phyloP scores from a whole-genome alignment of 352 stramenopile species.

The Phytopythium montanum region DNA sequence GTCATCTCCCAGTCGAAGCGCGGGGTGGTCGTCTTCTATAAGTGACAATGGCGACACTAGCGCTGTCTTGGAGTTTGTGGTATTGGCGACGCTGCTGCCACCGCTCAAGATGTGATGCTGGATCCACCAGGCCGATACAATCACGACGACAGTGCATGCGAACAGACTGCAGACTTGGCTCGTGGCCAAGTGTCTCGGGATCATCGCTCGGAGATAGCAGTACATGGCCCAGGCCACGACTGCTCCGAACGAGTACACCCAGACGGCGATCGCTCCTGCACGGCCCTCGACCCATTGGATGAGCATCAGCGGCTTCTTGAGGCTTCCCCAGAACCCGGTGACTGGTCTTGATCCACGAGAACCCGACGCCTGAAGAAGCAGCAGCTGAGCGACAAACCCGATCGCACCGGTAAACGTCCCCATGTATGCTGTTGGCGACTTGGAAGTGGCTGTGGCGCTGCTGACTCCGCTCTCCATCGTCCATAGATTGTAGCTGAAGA shows the following conservation, averaged over 20 bases:
- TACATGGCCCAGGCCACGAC: constrained; percentile 16
- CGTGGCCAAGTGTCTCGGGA: constrained; percentile 22
- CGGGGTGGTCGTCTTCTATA: neutral
- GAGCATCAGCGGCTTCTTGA: constrained; percentile 9
- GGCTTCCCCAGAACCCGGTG: neutral
- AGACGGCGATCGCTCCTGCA: constrained; percentile 8
- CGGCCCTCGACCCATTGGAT: constrained; percentile 11
- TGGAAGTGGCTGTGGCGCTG: neutral
- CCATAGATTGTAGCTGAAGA: constrained; percentile 50
- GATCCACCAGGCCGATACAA: constrained; percentile 37
- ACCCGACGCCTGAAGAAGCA: constrained; percentile 39
- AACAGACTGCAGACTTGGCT: constrained; percentile 26
- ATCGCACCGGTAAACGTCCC: constrained; percentile 47
- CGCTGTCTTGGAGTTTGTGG: neutral
- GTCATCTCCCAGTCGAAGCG: constrained; percentile 19
- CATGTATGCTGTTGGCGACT: constrained; percentile 28
- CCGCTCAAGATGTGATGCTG: constrained; percentile 39
- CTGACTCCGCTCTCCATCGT: constrained; percentile 15
- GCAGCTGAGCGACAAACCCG: constrained; percentile 38
- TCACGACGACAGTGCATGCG: constrained; percentile 30
- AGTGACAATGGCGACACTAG: neutral
- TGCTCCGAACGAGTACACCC: constrained; percentile 16
- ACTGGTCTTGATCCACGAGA: constrained; percentile 3
- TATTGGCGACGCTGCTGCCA: neutral
- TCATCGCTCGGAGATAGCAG: constrained; percentile 23